phyloP scores from a whole-genome alignment of 352 stramenopile species.

The Phytophthora meadii region DNA sequence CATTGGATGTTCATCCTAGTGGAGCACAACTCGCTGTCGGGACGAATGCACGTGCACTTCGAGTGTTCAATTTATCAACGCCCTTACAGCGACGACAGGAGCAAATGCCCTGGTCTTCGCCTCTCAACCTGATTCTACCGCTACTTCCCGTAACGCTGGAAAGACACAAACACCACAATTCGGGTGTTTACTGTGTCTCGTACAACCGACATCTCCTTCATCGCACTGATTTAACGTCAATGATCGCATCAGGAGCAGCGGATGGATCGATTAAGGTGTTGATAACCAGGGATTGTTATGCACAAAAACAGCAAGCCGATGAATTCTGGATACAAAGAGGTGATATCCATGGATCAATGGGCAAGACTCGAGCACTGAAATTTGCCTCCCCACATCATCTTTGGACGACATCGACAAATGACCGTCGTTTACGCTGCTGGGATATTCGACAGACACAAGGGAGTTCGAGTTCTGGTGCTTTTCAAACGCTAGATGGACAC shows the following conservation, averaged over 20 bases:
- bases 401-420: slow-evolving; percentile 48
- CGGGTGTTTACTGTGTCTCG: slow-evolving; percentile 60
- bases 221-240: background rate
- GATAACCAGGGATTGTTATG: background rate
- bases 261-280: slow-evolving; percentile 71
- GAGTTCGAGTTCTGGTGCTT: slow-evolving; percentile 20
- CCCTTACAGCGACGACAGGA: slow-evolving; percentile 23
- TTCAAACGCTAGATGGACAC: slow-evolving; percentile 63
- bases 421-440: slow-evolving; percentile 62
- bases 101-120: slow-evolving; percentile 7
- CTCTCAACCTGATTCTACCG: slow-evolving; percentile 43
- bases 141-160: slow-evolving; percentile 62
- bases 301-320: slow-evolving; percentile 17
- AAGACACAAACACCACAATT: slow-evolving; percentile 66
- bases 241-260: slow-evolving; percentile 66
- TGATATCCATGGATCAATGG: slow-evolving; percentile 24
- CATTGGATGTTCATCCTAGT: slow-evolving; percentile 50
- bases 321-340: slow-evolving; percentile 50
- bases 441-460: slow-evolving; percentile 41
- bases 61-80: slow-evolving; percentile 55
- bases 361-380: slow-evolving; percentile 58
- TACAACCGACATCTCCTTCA: slow-evolving; percentile 40
- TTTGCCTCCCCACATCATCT: slow-evolving; percentile 48
- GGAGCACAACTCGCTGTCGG: slow-evolving; percentile 61
- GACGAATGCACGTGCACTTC: slow-evolving; percentile 64